Evolutionary conservation across 345 rosid species (phyloP).

Genomic region (Corchorus capsularis): DNA sequence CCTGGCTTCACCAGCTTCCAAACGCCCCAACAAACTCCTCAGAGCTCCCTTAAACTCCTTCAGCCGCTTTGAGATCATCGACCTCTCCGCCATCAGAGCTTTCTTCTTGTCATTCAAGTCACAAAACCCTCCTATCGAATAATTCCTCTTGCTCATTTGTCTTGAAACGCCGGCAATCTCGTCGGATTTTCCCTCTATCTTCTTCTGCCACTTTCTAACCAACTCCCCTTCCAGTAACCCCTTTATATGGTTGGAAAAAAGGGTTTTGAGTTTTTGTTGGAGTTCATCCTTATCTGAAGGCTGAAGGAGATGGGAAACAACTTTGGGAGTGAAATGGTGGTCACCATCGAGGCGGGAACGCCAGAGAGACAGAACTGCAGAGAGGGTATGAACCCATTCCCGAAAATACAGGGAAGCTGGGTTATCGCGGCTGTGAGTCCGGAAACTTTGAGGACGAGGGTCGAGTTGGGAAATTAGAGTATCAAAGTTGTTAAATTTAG

Average conservation of each 20-base stretch:
- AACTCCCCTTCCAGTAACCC: slow-evolving; percentile 45
- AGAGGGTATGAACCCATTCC: slow-evolving; percentile 50
- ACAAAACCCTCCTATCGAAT: neutral
- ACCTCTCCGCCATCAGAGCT: slow-evolving; percentile 38
- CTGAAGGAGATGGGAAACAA: slow-evolving; percentile 34
- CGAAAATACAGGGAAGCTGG: slow-evolving; percentile 37
- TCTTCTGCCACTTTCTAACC: slow-evolving; percentile 40
- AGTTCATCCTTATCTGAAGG: slow-evolving; percentile 50
- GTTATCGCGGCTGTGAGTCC: slow-evolving; percentile 18
- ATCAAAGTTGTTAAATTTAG: neutral
- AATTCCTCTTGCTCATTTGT: slow-evolving; percentile 13
- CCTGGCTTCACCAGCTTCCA: slow-evolving; percentile 32
- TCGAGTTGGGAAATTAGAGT: slow-evolving; percentile 7
- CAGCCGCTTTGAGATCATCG: slow-evolving; percentile 42
- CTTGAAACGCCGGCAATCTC: slow-evolving; percentile 30
- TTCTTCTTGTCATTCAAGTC: slow-evolving; percentile 32
- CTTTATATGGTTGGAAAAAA: slow-evolving; percentile 41
- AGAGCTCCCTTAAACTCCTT: slow-evolving; percentile 60
- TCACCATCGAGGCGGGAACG: slow-evolving; percentile 41
- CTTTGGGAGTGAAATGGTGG: slow-evolving; percentile 31
- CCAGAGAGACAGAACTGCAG: slow-evolving; percentile 44
- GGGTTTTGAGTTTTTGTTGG: slow-evolving; percentile 31
- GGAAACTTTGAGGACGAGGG: slow-evolving; percentile 19
- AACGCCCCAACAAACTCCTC: slow-evolving; percentile 45
- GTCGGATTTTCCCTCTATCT: slow-evolving; percentile 25